Percentiles rank a stretch among this genome's conserved stretches.
Conservation (phyloP, 805 yeast species). For the Brettanomyces bruxellensis region DNA sequence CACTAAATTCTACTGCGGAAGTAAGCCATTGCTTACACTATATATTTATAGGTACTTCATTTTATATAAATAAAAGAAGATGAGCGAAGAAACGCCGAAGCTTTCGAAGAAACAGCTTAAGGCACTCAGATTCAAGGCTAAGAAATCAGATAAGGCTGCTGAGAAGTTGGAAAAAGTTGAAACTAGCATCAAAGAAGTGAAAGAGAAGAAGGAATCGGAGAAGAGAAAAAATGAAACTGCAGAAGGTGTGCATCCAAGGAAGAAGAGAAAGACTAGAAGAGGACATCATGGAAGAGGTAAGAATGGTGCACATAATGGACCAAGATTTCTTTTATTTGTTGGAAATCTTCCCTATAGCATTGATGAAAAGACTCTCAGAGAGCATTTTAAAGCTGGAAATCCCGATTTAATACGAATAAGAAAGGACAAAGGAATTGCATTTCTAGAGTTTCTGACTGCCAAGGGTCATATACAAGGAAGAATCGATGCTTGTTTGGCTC, state of each 20-base stretch:
- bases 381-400: constrained; percentile 63
- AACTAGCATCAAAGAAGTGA: constrained; percentile 11
- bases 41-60: no score
- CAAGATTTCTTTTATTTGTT: constrained; percentile 74
- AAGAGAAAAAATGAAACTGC: constrained; percentile 19
- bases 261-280: constrained; percentile 68
- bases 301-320: constrained; percentile 29
- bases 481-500: constrained; percentile 75
- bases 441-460: constrained; percentile 65
- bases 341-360: constrained; percentile 81
- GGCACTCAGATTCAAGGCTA: constrained; percentile 46
- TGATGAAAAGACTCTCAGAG: constrained; percentile 48
- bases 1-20: background rate
- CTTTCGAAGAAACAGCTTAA: constrained; percentile 59
- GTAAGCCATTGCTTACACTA: no score
- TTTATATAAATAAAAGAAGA: background rate
- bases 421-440: constrained; percentile 84
- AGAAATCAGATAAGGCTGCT: constrained; percentile 27
- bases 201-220: constrained; percentile 11
- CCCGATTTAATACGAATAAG: constrained; percentile 78
- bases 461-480: constrained; percentile 59
- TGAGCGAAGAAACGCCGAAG: constrained; percentile 23
- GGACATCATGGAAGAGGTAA: constrained; percentile 64
- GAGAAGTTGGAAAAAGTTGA: constrained; percentile 25
- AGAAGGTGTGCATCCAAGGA: constrained; percentile 21